A percentile compares a stretch with the other conserved stretches of the same genome.
These are phyloP conservation scores for Chlorella sorokiniana DNA, from an alignment of 139 green algal genomes.

Conservation along the genomic window DNA sequence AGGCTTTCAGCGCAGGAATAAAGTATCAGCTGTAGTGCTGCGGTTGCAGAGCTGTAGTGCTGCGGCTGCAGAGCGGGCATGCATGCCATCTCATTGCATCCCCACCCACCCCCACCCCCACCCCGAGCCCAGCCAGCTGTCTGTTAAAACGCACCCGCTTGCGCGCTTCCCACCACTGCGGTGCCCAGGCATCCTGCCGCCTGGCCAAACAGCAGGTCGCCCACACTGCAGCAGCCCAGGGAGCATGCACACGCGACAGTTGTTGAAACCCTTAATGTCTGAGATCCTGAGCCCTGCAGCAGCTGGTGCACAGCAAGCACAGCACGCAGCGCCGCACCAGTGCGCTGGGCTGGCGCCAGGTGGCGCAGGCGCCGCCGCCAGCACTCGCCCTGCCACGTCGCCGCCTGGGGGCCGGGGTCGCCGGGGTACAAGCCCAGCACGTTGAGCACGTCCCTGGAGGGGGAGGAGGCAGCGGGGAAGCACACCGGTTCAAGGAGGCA, in stretches of 20 bases:
- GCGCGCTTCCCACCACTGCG: not conserved
- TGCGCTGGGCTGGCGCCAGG: not conserved
- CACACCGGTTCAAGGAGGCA: not conserved
- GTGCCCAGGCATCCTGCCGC: slow-evolving; percentile 66
- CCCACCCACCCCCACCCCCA: too few species aligned
- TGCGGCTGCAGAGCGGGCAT: not conserved
- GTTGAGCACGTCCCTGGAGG: slow-evolving; percentile 65
- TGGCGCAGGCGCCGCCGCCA: not conserved
- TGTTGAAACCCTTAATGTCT: too few species aligned
- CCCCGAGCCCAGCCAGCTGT: too few species aligned
- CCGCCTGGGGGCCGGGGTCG: slow-evolving; percentile 51
- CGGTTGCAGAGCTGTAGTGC: too few species aligned
- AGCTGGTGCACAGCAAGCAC: not conserved
- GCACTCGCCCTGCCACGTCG: slow-evolving; percentile 48
- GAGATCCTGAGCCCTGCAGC: too few species aligned
- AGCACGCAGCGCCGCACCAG: not conserved
- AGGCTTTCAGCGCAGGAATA: too few species aligned
- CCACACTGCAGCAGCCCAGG: slow-evolving; percentile 28
- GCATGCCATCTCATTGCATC: too few species aligned
- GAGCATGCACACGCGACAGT: too few species aligned
- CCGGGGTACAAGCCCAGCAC: slow-evolving; percentile 72
- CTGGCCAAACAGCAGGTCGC: slow-evolving; percentile 76
- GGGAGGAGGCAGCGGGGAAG: not conserved
- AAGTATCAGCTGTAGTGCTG: not conserved
- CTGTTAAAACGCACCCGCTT: not conserved